Percentiles rank a stretch among this genome's conserved stretches.
These are phyloP conservation scores for Candida ortonii DNA, from an alignment of 805 yeast species.

Conservation along the genomic window DNA sequence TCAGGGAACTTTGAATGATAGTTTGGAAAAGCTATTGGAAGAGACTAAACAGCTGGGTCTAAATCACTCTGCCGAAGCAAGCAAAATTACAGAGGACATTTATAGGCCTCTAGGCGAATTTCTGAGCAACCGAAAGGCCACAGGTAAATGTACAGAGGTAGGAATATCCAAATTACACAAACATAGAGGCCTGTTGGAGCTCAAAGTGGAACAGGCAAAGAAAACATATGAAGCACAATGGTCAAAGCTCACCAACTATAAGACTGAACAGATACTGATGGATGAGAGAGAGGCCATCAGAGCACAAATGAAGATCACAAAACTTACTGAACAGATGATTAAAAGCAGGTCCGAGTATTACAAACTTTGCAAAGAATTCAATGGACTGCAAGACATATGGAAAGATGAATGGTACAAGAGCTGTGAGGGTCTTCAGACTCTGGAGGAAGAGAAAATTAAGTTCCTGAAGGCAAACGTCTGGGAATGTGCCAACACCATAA, in stretches of 20 bases:
- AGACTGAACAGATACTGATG: slow-evolving; percentile 62
- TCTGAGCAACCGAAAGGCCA: slow-evolving; percentile 47
- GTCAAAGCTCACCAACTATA: slow-evolving; percentile 53
- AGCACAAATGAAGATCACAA: slow-evolving; percentile 52
- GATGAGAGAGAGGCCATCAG: slow-evolving; percentile 73
- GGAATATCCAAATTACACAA: slow-evolving; percentile 54
- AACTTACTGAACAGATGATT: slow-evolving; percentile 41
- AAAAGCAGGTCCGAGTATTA: slow-evolving; percentile 55
- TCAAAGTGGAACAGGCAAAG: slow-evolving; percentile 38
- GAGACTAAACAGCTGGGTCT: slow-evolving; percentile 61
- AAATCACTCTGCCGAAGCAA: slow-evolving; percentile 51
- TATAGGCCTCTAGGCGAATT: slow-evolving; percentile 54
- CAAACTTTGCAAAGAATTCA: slow-evolving; percentile 47
- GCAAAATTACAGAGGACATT: slow-evolving; percentile 49
- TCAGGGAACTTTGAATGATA: slow-evolving; percentile 54
- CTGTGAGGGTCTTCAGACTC: slow-evolving; percentile 57
- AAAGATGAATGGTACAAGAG: slow-evolving; percentile 68
- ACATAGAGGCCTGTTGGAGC: slow-evolving; percentile 39
- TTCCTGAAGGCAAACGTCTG: slow-evolving; percentile 69
- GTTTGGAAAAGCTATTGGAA: slow-evolving; percentile 54
- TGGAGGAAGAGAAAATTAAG: slow-evolving; percentile 73
- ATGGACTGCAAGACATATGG: slow-evolving; percentile 61
- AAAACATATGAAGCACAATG: slow-evolving; percentile 57
- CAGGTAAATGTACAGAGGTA: slow-evolving; percentile 54
- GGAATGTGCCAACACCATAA: slow-evolving; percentile 72